Evolutionary conservation across 1,284 basidiomycete species (phyloP).

Genomic region (Vanrija humicola): DNA sequence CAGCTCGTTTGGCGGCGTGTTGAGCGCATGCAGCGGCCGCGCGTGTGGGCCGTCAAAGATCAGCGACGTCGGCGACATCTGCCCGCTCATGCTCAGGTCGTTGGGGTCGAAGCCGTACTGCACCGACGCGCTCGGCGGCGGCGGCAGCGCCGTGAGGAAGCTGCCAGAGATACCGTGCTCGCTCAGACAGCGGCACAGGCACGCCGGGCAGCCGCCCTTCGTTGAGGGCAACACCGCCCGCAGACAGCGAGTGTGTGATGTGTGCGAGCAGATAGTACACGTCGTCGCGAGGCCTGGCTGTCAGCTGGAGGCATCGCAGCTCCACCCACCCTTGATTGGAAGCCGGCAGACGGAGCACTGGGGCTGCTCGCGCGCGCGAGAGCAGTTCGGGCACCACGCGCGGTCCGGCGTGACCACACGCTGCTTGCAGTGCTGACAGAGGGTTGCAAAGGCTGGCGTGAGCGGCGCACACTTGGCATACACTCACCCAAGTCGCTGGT

Average conservation of each 20-base stretch:
- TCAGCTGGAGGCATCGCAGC: neutral
- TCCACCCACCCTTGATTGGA: conserved; percentile 65
- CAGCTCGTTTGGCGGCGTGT: neutral
- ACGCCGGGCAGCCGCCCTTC: conserved; percentile 32
- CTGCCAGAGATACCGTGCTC: conserved; percentile 20
- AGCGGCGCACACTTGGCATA: neutral
- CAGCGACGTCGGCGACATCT: neutral
- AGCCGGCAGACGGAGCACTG: conserved; percentile 57
- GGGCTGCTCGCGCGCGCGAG: neutral
- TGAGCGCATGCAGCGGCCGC: neutral
- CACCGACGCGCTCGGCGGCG: neutral
- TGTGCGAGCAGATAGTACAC: conserved; percentile 64
- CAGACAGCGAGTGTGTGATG: conserved; percentile 61
- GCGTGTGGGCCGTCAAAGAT: neutral
- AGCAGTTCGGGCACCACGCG: neutral
- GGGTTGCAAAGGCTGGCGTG: conserved; percentile 4
- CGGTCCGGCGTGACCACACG: conserved; percentile 4
- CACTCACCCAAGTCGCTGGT: conserved; percentile 1
- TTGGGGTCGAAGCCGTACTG: conserved; percentile 2
- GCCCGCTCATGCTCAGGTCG: neutral
- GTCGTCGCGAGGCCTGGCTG: conserved; percentile 62
- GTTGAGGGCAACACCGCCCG: conserved; percentile 2
- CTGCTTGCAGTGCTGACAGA: conserved; percentile 13
- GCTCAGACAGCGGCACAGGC: conserved; percentile 31
- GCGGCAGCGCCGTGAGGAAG: conserved; percentile 7